Base-by-base conservation (phyloP, 805 yeast genomes). In the Yueomyces sp. region DNA sequence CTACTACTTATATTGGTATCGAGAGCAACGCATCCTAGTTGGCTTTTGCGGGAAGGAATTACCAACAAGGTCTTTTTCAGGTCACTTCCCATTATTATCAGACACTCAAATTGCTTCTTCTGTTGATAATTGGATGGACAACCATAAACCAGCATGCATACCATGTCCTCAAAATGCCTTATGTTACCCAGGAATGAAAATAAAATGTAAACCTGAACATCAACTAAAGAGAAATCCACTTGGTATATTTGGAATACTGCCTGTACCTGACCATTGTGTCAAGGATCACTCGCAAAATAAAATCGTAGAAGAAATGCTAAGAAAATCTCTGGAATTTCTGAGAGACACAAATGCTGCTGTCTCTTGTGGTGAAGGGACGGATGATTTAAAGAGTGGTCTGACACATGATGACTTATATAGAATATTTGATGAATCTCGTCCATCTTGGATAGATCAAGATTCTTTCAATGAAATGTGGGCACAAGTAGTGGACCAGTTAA, bases 101-200 rank as follows among this genome's bases (percentile, higher is more conserved):
- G 11, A 11, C 37, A 37, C 19, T 26, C 12, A 28, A 6, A 26
- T 37, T n/a, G 39, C 26, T 26, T 27, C 31, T n/a, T 11, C 38
- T 29, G 28, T 39, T 26, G 33, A 29, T 37, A 38, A 42, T 12
- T 42, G 32, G 19, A 74, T 73, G 42, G 49, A 55, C 0, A 28
- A 27, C 5, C 56, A 71, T 41, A 70, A 70, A 40, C 90, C 94
- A 4, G 42, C 52, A 1, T 90, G 97, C 63, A 63, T 72, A 5
- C 72, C 73, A 29, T 88, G 96, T 57, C 96, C 96, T 1, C 71
- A 69, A 5, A 77, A 86, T 62, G 92, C 86, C 0, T 65, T 72
- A 32, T 88, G 96, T 62, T 74, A 68, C 47, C 72, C 76, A 12
- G 58, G 67, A 38, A 67, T 81, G 50, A 64, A 68, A 43, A 54